A percentile compares a stretch with the other conserved stretches of the same genome.
These are phyloP conservation scores for Phalaenopsis hybrid DNA, from an alignment of 116 monocot genomes.

Conservation along the genomic window DNA sequence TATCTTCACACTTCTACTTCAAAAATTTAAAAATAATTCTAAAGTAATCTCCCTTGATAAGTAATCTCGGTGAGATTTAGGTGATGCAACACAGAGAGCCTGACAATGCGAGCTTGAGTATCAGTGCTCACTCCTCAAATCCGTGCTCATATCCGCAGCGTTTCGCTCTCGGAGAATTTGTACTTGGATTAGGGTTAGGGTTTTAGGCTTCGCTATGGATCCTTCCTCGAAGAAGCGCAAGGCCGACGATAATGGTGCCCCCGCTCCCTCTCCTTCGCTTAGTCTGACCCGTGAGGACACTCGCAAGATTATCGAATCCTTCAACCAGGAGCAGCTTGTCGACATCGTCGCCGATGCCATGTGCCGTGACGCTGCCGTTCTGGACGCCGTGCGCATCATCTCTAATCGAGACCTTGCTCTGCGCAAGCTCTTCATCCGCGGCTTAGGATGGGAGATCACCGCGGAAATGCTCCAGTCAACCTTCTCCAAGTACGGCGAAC, in stretches of 20 bases:
- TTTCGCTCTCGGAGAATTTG: neutral
- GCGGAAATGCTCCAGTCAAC: constrained; percentile 52
- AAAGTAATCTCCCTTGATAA: too few species aligned
- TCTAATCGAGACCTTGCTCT: constrained; percentile 48
- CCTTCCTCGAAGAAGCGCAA: constrained; percentile 72
- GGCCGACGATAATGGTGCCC: constrained; percentile 59
- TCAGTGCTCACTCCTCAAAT: too few species aligned
- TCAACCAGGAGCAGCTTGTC: constrained; percentile 58
- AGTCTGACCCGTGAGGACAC: constrained; percentile 41
- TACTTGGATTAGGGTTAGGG: constrained; percentile 26
- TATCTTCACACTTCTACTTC: too few species aligned
- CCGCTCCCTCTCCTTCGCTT: constrained; percentile 6
- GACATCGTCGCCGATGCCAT: constrained; percentile 51
- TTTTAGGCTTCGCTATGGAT: constrained; percentile 49
- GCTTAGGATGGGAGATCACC: constrained; percentile 92
- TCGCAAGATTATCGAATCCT: constrained; percentile 44
- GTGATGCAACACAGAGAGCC: too few species aligned
- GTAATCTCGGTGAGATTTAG: too few species aligned
- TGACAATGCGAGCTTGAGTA: too few species aligned
- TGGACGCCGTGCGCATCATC: constrained; percentile 51
- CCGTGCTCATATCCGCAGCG: too few species aligned
- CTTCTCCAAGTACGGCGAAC: constrained; percentile 72
- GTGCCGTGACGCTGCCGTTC: constrained; percentile 31
- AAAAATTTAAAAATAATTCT: too few species aligned
- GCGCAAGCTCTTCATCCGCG: constrained; percentile 92